Evolutionary conservation across 176 grass and related monocot genomes (phyloP), one percentile per base, ranked within the genome.

Genomic region (Aegilops sharonensis): DNA sequence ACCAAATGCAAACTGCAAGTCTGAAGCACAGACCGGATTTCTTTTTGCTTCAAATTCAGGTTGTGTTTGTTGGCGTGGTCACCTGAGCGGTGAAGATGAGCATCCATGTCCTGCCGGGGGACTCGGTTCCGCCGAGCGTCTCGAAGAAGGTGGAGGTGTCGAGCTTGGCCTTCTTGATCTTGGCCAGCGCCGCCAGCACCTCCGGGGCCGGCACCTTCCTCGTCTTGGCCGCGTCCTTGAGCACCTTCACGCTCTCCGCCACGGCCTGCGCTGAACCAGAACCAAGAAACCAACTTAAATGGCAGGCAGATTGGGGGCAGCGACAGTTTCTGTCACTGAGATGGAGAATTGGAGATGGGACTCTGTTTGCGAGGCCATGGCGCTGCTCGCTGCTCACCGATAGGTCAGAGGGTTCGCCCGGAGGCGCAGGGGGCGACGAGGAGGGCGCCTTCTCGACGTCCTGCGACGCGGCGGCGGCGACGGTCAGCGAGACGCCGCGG

Each of bases 101-200:
- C 96, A 98, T 98, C 96, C 96, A 98, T 52, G 96, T 98, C 88
- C 90, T 94, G 60, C 96, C 96, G 0, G 96, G 96, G 2, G 96
- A 95, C 86, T 92, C 86, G 0, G 90, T 92, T 39, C 96, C 96
- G 1, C 96, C 96, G 1, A 98, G 96, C 1, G 88, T 94, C 83
- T 98, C 78, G 54, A 95, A 87, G 85, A 95, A 98, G 42, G 64
- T 7, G 8, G 92, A 86, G 0, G 96, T 80, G 54, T 98, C 93
- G 2, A 90, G 86, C 76, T 95, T 95, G 0, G 87, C 86, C 75
- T 98, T 95, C 81, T 98, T 98, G 81, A 98, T 84, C 25, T 75
- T 72, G n/a, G 79, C 91, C 39, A 98, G 72, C 39, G 93, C 93
- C 10, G 88, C 23, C 6, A 98, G 90, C 42, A 98, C 48, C 52